phyloP scores from a whole-genome alignment of 2,329 filamentous ascomycete genomes.

The Sporothrix dimorphospora region DNA sequence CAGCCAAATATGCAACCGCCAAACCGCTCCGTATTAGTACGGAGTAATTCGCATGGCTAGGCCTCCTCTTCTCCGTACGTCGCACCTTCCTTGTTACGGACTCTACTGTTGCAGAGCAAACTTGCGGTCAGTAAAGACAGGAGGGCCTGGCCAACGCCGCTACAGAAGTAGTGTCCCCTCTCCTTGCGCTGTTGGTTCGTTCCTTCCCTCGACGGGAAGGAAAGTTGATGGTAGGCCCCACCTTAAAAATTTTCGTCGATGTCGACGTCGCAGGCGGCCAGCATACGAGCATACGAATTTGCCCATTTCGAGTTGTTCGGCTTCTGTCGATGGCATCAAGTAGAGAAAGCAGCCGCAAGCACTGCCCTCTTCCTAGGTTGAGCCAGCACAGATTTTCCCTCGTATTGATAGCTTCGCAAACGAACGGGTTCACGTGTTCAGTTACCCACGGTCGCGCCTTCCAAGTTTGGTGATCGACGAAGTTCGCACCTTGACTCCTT shows the following conservation, averaged over 20 bases:
- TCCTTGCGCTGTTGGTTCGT: conserved; percentile 12
- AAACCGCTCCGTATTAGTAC: neutral
- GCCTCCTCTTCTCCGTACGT: neutral
- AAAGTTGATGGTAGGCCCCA: conserved; percentile 16
- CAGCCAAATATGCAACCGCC: neutral
- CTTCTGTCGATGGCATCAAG: neutral
- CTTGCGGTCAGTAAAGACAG: conserved; percentile 21
- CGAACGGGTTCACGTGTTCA: neutral
- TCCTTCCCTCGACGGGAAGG: conserved; percentile 10
- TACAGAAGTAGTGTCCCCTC: conserved; percentile 5
- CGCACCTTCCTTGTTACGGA: neutral
- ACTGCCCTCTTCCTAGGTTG: neutral
- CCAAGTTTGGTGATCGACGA: neutral
- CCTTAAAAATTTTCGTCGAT: conserved; percentile 28
- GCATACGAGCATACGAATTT: neutral
- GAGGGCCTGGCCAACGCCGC: neutral
- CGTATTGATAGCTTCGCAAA: neutral
- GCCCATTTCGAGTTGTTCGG: neutral
- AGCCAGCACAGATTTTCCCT: neutral
- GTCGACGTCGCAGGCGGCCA: conserved; percentile 1
- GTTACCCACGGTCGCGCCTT: conserved; percentile 2
- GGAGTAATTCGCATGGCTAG: neutral
- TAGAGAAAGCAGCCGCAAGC: neutral
- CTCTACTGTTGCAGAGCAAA: neutral
- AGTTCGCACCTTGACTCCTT: no score